Evolutionary conservation across 768 basidiomycete genomes (phyloP), one percentile per base, ranked within the genome.

Genomic region (Phlebiopsis flavidoalba): DNA sequence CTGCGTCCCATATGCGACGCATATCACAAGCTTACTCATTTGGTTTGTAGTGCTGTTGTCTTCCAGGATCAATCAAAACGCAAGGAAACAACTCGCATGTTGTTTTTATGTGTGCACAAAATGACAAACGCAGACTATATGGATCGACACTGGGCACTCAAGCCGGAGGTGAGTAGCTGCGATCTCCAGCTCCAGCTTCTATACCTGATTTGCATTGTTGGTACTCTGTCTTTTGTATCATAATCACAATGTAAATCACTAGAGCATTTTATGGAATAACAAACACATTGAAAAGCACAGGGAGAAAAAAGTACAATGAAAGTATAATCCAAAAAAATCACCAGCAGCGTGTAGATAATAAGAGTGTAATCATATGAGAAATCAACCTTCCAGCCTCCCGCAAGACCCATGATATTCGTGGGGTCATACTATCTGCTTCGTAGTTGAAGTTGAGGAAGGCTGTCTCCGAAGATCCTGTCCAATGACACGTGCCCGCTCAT

Each of bases 21-120:
- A 26, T 8, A 36, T n/a, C n/a, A 52, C 3, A 17, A 14, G 5
- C 60, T 52, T 31, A 64, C 51, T 59, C 35, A 55, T 8, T 57
- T 59, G 59, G 19, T 50, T 53, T 63, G n/a, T 68, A 98, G 95
- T 69, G 85, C 93, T 54, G 95, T 98, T 5, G 85, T 91, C 70
- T 98, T 90, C 73, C 96, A 98, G 73, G 96, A 98, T 74, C 96
- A 98, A 72, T 97, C 94, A 17, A 95, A 96, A 71, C 88, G 96
- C 58, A 93, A 93, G 67, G 93, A 96, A 71, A 98, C 96, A 91
- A 1, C n/a, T n/a, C n/a, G n/a, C n/a, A 96, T 96, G 94, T 92
- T 53, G 80, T 94, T 95, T 95, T 77, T 95, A 86, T 70, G 92
- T 94, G 50, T 95, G 93, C 71, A 83, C 85, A 21, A 89, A 89